Evolutionary conservation across 2,329 filamentous ascomycete genomes (phyloP), one percentile per base, ranked within the genome.

Genomic region (Clarireedia monteithiana): DNA sequence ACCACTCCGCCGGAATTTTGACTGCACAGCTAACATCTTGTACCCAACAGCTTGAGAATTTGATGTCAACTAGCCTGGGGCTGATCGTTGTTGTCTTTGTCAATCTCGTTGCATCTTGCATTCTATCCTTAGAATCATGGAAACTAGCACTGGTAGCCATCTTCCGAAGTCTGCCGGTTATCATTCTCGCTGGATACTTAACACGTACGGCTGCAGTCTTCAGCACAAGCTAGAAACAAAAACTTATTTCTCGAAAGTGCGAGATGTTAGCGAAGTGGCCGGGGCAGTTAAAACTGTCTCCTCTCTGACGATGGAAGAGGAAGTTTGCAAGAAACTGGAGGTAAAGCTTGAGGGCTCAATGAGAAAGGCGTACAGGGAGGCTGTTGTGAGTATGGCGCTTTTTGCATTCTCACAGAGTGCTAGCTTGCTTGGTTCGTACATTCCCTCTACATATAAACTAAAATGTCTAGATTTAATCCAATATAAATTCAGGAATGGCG

Each of bases 121-220:
- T 77, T 7, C 65, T 82, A 1, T 74, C 74, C 4, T 68, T 66
- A 2, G 70, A 70, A 48, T 74, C 75, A 0, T 82, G 75, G 75
- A 79, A 77, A 53, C 69, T 81, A 1, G 77, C 75, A 0, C 68
- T 81, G 0, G 73, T 77, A 0, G 67, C 77, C 1, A 66, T 74
- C 0, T 71, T 77, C 38, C 76, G 73, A 10, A 74, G 73, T 2
- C 63, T 81, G 9, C 72, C 77, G 0, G 69, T 74, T 0, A 66
- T 81, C 17, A 63, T 79, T 2, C 63, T 67, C 1, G 44, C 34
- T 7, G 44, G 51, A 14, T 53, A 46, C 26, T 9, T 53, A 17
- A 17, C 51, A 40, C 14, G 44, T 47, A 26, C 30, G 9, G 12
- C 3, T 47, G 17, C 23, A 47, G 20, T 47, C 17, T 15, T 14